Conservation (phyloP, 2,329 filamentous ascomycete species). For the Exophiala spinifera region DNA sequence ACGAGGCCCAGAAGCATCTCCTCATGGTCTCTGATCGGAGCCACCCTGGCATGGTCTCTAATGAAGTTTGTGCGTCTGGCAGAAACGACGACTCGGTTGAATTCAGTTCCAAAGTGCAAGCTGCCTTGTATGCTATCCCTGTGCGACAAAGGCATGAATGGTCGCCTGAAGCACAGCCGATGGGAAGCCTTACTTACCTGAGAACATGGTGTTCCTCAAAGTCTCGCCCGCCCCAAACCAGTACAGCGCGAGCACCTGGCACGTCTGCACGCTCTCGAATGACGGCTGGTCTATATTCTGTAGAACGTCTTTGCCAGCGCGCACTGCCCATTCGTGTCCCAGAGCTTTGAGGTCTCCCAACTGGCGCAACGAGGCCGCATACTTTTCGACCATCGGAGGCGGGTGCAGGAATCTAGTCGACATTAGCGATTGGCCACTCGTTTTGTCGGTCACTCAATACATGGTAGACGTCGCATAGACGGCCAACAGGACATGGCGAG, state of each 20-base stretch:
- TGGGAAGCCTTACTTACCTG: too few species aligned
- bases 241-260: conserved; percentile 13
- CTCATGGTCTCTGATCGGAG: conserved; percentile 5
- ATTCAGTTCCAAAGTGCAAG: conserved; percentile 7
- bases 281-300: conserved; percentile 15
- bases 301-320: conserved; percentile 7
- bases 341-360: conserved; percentile 7
- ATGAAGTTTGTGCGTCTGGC: too few species aligned
- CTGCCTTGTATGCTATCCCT: conserved; percentile 14
- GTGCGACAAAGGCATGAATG: too few species aligned
- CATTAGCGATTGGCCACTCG: too few species aligned
- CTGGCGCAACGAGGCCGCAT: conserved; percentile 1
- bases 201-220: conserved; percentile 12
- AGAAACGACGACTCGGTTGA: too few species aligned
- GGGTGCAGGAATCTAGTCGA: background rate
- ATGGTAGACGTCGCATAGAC: conserved; percentile 11
- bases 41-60: too few species aligned
- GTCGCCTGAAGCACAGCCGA: too few species aligned
- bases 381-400: background rate
- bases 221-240: conserved; percentile 13
- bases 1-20: conserved; percentile 14
- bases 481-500: conserved; percentile 6
- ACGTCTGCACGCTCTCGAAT: conserved; percentile 14
- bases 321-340: conserved; percentile 10
- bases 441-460: conserved; percentile 4